Percentiles rank a stretch among this genome's conserved stretches.
Conservation (phyloP, 495 filamentous ascomycete genomes). For the Amniculicola lignicola region DNA sequence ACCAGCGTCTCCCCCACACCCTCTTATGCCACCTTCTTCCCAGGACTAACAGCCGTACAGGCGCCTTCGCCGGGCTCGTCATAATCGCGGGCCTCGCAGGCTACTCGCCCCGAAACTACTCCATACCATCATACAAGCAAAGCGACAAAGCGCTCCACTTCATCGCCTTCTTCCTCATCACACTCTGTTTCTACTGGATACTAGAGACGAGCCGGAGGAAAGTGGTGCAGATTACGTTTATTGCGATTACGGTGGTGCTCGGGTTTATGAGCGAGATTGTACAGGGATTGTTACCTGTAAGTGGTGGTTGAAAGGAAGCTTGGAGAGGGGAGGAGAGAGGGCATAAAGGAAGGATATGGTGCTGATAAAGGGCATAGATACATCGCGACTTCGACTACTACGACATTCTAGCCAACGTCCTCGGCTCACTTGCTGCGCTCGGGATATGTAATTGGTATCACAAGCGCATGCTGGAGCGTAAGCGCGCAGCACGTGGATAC, state of each 20-base stretch:
- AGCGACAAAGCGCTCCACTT: conserved; percentile 92
- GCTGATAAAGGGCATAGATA: conserved; percentile 49
- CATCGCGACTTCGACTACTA: conserved; percentile 77
- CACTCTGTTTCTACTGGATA: conserved; percentile 87
- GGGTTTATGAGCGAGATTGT: conserved; percentile 82
- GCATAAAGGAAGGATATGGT: too few species aligned
- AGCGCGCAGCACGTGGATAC: conserved; percentile 70
- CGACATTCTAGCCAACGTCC: conserved; percentile 82
- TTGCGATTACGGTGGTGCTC: conserved; percentile 68
- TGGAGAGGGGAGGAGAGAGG: background rate
- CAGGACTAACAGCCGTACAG: background rate
- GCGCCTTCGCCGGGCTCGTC: conserved; percentile 70
- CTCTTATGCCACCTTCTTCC: background rate
- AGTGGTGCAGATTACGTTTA: conserved; percentile 76
- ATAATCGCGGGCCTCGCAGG: conserved; percentile 56
- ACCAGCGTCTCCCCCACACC: background rate
- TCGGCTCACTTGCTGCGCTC: conserved; percentile 69
- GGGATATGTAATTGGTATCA: conserved; percentile 86
- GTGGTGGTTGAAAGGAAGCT: background rate
- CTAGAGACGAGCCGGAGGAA: conserved; percentile 84
- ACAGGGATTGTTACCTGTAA: conserved; percentile 69
- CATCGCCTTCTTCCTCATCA: conserved; percentile 84
- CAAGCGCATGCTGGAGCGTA: conserved; percentile 88
- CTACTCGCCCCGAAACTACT: conserved; percentile 29
- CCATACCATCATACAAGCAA: conserved; percentile 40